A percentile compares a stretch with the other conserved stretches of the same genome.
These are phyloP conservation scores for Phytophthora pluvialis DNA, from an alignment of 352 stramenopile species.

Conservation along the genomic window DNA sequence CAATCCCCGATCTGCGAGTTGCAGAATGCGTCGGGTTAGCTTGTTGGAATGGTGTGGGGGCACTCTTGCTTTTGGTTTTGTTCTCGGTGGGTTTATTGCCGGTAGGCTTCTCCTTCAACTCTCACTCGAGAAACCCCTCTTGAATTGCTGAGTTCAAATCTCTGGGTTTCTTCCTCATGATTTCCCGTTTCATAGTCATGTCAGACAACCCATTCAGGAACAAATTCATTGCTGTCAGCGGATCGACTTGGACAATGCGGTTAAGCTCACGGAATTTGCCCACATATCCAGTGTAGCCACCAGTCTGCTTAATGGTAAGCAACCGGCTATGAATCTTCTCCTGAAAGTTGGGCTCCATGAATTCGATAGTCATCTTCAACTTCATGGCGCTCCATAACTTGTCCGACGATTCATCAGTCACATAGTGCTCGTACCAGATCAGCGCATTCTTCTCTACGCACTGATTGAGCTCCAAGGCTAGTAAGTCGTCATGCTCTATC, in stretches of 20 bases:
- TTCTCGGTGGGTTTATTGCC: background rate
- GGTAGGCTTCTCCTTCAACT: slow-evolving; percentile 6
- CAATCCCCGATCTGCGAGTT: slow-evolving; percentile 1
- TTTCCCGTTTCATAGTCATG: slow-evolving; percentile 13
- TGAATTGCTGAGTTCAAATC: slow-evolving; percentile 11
- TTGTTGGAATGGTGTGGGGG: background rate
- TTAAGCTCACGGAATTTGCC: slow-evolving; percentile 26
- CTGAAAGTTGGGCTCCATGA: slow-evolving; percentile 21
- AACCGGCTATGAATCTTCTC: slow-evolving; percentile 11
- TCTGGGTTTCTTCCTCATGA: slow-evolving; percentile 6
- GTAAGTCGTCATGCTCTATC: background rate
- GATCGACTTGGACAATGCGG: slow-evolving; percentile 10
- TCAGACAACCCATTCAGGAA: slow-evolving; percentile 24
- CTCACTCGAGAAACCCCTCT: slow-evolving; percentile 19
- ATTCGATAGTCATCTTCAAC: slow-evolving; percentile 8
- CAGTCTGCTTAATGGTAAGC: slow-evolving; percentile 18
- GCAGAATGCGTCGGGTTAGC: background rate
- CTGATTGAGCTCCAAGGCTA: slow-evolving; percentile 5
- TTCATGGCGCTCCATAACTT: slow-evolving; percentile 20
- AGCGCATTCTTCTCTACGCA: slow-evolving; percentile 22
- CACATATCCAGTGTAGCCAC: slow-evolving; percentile 19
- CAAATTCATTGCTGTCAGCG: slow-evolving; percentile 18
- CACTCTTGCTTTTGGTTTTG: slow-evolving; percentile 2
- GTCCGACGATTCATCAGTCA: slow-evolving; percentile 2
- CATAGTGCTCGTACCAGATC: slow-evolving; percentile 19